Conservation (phyloP, 345 rosid species). For the Salix purpurea region DNA sequence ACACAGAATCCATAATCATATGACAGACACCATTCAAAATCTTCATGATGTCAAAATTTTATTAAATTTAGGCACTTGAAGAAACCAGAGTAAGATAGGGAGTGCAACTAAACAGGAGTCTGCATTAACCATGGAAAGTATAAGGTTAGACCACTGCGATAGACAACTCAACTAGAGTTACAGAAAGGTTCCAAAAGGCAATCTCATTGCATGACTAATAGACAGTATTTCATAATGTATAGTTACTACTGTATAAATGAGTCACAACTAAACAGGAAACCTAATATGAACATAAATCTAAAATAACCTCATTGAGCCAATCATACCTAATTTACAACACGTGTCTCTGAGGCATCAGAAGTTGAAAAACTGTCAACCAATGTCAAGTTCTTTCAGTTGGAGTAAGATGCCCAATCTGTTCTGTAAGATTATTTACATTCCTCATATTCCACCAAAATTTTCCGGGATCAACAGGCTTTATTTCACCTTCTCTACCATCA, state of each 20-base stretch:
- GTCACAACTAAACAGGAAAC: neutral
- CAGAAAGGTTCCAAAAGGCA: neutral
- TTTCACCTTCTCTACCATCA: constrained; percentile 31
- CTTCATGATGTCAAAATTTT: neutral
- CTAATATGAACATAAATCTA: constrained; percentile 1
- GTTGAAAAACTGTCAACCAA: constrained; percentile 16
- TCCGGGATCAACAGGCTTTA: constrained; percentile 43
- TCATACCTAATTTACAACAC: constrained; percentile 18
- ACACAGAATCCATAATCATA: neutral
- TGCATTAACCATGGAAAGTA: neutral
- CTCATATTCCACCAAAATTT: constrained; percentile 65
- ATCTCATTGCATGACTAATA: neutral
- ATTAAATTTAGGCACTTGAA: neutral
- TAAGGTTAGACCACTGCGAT: neutral
- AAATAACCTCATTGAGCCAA: constrained; percentile 7
- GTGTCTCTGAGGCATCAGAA: neutral
- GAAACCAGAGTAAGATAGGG: neutral
- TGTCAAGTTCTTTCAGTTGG: constrained; percentile 70
- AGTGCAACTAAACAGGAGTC: neutral
- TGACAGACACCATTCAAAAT: neutral
- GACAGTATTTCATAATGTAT: neutral
- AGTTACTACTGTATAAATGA: neutral
- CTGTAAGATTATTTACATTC: constrained; percentile 69
- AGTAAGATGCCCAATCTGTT: constrained; percentile 79
- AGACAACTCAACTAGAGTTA: neutral